Conservation (phyloP, 306 rosid species). For the Sindora glabra region DNA sequence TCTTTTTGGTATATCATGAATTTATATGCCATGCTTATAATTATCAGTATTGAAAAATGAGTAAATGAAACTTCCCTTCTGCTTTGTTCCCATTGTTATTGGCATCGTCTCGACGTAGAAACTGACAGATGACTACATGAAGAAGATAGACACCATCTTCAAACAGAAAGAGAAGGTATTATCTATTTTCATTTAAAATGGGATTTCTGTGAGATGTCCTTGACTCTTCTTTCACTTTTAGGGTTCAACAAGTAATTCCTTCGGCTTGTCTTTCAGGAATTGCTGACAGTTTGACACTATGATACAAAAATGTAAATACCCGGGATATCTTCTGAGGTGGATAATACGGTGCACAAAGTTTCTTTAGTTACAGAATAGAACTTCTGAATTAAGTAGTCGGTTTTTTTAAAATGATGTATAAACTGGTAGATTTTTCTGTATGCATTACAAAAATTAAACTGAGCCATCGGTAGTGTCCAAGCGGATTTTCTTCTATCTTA, state of each 20-base stretch:
- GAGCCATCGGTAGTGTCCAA: neutral
- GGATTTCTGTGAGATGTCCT: too few relatives aligned
- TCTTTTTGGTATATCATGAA: neutral
- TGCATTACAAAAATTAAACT: neutral
- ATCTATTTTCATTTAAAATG: neutral
- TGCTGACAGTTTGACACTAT: conserved; percentile 67
- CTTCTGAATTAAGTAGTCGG: conserved; percentile 2
- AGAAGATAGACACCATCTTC: conserved; percentile 66
- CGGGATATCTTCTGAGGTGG: conserved; percentile 17
- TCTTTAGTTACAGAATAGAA: neutral
- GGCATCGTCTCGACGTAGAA: conserved; percentile 45
- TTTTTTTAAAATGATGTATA: conserved; percentile 5
- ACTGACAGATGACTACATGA: conserved; percentile 78
- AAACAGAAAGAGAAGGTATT: conserved; percentile 91
- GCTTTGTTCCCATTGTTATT: neutral
- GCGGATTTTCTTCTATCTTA: too few relatives aligned
- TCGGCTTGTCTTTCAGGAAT: conserved; percentile 55
- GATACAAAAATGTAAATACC: conserved; percentile 23
- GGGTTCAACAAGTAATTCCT: conserved; percentile 4
- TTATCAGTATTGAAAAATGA: neutral
- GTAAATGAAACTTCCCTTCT: neutral
- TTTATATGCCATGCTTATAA: neutral
- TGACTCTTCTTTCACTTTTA: neutral
- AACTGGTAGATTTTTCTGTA: conserved; percentile 1
- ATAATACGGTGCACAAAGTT: conserved; percentile 10